phyloP scores from a whole-genome alignment of 169 alveolate species.

The Plasmodium gaboni region DNA sequence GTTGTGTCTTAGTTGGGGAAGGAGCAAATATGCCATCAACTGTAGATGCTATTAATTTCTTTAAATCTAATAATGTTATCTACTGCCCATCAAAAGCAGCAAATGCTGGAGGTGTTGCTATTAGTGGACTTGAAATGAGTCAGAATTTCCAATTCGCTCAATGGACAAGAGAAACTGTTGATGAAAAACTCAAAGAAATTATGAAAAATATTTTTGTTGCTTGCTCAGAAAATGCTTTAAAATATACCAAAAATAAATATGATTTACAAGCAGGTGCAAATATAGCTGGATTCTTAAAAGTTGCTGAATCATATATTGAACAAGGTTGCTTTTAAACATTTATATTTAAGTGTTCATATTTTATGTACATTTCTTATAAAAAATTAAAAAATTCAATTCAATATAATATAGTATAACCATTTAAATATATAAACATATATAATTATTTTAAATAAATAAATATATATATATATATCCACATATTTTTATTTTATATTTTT shows the following conservation, averaged over 20 bases:
- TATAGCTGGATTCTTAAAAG: constrained; percentile 89
- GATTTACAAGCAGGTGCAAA: constrained; percentile 91
- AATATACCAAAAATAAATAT: constrained; percentile 79
- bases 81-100: constrained; percentile 92
- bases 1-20: constrained; percentile 85
- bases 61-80: constrained; percentile 78
- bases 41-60: constrained; percentile 83
- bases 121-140: constrained; percentile 91
- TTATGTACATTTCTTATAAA: background rate
- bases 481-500: too few relatives aligned
- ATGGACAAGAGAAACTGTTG: constrained; percentile 89
- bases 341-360: background rate
- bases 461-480: too few relatives aligned
- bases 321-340: constrained; percentile 79
- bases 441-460: too few relatives aligned
- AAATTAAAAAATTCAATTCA: too few relatives aligned
- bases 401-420: too few relatives aligned
- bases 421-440: too few relatives aligned
- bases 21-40: constrained; percentile 93
- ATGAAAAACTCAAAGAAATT: constrained; percentile 80
- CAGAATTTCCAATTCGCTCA: constrained; percentile 86
- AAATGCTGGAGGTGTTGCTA: constrained; percentile 93
- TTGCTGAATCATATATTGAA: constrained; percentile 89
- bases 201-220: constrained; percentile 83
- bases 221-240: constrained; percentile 81